Evolutionary conservation across 192 early-diverging fungal species (phyloP).

Genomic region (Nowakowskiella sp.): DNA sequence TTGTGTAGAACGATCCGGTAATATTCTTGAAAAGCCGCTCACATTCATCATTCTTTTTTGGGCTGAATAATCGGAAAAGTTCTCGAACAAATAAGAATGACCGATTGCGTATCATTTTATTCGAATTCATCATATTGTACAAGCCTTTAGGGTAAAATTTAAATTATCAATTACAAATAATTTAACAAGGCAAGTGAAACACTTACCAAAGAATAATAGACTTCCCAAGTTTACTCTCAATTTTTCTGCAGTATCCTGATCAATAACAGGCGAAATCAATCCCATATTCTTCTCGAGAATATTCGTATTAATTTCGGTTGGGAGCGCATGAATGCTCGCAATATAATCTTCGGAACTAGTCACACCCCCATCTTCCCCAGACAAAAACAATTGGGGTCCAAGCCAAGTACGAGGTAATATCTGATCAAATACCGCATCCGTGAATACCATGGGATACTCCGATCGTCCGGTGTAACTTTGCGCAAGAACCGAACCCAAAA

Average conservation of each 20-base stretch:
- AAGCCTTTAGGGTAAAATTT: conserved; percentile 25
- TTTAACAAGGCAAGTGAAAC: conserved; percentile 5
- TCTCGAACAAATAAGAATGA: conserved; percentile 34
- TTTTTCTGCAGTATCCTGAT: conserved; percentile 18
- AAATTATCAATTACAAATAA: too few species aligned
- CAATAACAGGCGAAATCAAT: conserved; percentile 25
- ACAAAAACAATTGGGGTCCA: conserved; percentile 20
- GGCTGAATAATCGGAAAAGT: conserved; percentile 34
- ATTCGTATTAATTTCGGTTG: neutral
- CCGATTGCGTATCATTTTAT: conserved; percentile 23
- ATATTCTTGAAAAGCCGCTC: conserved; percentile 11
- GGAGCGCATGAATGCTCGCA: conserved; percentile 12
- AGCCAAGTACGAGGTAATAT: conserved; percentile 19
- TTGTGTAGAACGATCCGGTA: conserved; percentile 27
- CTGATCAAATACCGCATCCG: conserved; percentile 27
- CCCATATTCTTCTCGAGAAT: conserved; percentile 13
- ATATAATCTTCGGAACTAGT: conserved; percentile 21
- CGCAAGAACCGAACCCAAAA: conserved; percentile 35
- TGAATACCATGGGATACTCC: conserved; percentile 20
- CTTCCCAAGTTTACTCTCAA: conserved; percentile 35
- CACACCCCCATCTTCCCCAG: conserved; percentile 5
- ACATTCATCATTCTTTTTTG: conserved; percentile 18
- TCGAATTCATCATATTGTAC: conserved; percentile 31
- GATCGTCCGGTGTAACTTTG: conserved; percentile 22
- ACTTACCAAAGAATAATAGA: conserved; percentile 36